Conservation (phyloP, 176 grass and related monocot species). For the Zoysia pacifica region DNA sequence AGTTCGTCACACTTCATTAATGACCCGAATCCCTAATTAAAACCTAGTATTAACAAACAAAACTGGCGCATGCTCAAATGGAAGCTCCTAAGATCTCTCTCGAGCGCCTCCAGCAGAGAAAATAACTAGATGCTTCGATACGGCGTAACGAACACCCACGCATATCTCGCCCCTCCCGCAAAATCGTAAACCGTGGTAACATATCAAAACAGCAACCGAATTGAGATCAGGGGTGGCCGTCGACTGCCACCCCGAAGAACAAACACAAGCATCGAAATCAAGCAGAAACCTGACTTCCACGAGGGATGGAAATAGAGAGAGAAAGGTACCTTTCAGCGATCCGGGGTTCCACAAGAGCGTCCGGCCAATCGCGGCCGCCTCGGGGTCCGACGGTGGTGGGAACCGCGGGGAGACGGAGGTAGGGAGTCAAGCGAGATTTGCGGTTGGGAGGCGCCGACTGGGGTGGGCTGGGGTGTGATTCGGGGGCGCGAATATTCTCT, state of each 20-base stretch:
- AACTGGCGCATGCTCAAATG: neutral
- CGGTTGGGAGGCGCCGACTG: slow-evolving; percentile 20
- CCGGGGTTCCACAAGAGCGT: slow-evolving; percentile 10
- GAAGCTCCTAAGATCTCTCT: neutral
- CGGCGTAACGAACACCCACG: neutral
- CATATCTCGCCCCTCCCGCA: slow-evolving; percentile 14
- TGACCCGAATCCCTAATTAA: slow-evolving; percentile 2
- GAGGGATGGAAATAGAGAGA: neutral
- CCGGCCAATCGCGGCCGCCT: slow-evolving; percentile 1
- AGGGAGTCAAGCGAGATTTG: slow-evolving; percentile 15
- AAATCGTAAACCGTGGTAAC: slow-evolving; percentile 1
- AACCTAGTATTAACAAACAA: neutral
- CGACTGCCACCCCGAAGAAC: slow-evolving; percentile 5
- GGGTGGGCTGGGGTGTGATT: slow-evolving; percentile 13
- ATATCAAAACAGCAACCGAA: neutral
- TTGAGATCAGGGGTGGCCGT: too few relatives aligned
- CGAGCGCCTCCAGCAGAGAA: neutral
- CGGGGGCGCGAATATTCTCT: slow-evolving; percentile 44
- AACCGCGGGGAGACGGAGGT: too few relatives aligned
- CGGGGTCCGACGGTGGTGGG: neutral
- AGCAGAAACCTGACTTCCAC: neutral
- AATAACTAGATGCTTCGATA: neutral
- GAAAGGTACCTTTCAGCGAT: slow-evolving; percentile 24
- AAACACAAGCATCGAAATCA: neutral
- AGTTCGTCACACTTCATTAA: neutral